Conservation (phyloP, 805 yeast species). For the Hanseniaspora guilliermondii region DNA sequence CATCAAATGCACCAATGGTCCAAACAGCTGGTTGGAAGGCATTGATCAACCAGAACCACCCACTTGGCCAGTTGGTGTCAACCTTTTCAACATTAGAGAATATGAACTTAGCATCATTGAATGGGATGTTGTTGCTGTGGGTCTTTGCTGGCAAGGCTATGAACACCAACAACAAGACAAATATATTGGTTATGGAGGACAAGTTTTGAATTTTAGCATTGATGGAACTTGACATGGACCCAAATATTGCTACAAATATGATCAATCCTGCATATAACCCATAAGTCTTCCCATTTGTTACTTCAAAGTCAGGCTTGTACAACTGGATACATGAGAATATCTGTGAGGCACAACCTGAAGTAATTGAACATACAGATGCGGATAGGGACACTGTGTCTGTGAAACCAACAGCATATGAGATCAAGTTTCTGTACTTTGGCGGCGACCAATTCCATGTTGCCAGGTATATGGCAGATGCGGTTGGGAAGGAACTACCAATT, state of each 20-base stretch:
- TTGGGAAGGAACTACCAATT: slow-evolving; percentile 52
- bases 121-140: slow-evolving; percentile 17
- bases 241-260: slow-evolving; percentile 35
- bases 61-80: slow-evolving; percentile 44
- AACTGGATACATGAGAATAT: slow-evolving; percentile 40
- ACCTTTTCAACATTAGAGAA: slow-evolving; percentile 41
- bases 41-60: slow-evolving; percentile 42
- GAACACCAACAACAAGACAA: slow-evolving; percentile 37
- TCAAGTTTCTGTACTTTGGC: slow-evolving; percentile 32
- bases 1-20: slow-evolving; percentile 67
- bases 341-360: slow-evolving; percentile 50
- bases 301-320: slow-evolving; percentile 32
- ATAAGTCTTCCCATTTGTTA: slow-evolving; percentile 41
- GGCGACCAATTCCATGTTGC: slow-evolving; percentile 56
- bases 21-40: slow-evolving; percentile 57
- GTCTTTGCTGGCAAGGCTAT: slow-evolving; percentile 49
- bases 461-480: slow-evolving; percentile 57
- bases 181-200: slow-evolving; percentile 41
- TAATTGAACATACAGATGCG: slow-evolving; percentile 52
- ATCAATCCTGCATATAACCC: slow-evolving; percentile 52
- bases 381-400: slow-evolving; percentile 53
- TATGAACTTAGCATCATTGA: slow-evolving; percentile 42
- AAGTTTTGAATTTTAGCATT: slow-evolving; percentile 45
- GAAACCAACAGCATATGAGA: slow-evolving; percentile 50
- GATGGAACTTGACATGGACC: slow-evolving; percentile 41